Percentiles rank a stretch among this genome's conserved stretches.
phyloP scores from a whole-genome alignment of 306 rosid species.

The Phaseolus lunatus region DNA sequence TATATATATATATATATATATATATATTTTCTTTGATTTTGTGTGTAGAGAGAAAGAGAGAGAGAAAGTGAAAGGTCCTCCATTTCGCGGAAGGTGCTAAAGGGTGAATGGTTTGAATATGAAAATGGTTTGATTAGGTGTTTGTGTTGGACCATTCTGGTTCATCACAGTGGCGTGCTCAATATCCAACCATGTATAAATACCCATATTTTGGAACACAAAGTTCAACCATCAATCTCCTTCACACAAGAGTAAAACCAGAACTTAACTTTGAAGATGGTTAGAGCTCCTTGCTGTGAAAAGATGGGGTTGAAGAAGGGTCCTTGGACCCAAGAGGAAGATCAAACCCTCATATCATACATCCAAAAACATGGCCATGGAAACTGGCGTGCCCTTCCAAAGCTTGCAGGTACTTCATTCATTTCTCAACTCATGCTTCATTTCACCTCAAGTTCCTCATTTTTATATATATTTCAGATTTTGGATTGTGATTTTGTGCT shows the following conservation, averaged over 20 bases:
- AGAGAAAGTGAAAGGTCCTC: background rate
- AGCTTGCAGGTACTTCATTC: conserved; percentile 65
- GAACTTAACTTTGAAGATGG: conserved; percentile 53
- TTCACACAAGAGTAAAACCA: background rate
- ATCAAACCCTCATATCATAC: conserved; percentile 60
- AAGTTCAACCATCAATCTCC: background rate
- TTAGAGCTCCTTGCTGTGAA: conserved; percentile 88
- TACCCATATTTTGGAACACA: conserved; percentile 9
- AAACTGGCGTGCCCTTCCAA: conserved; percentile 93
- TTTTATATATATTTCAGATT: too few species aligned
- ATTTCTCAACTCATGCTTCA: background rate
- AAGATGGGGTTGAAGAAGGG: conserved; percentile 84
- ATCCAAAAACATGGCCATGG: conserved; percentile 66
- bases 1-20: too few species aligned
- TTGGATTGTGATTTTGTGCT: background rate
- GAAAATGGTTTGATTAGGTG: background rate
- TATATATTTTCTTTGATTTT: too few species aligned
- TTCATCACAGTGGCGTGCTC: conserved; percentile 17
- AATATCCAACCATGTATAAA: conserved; percentile 41
- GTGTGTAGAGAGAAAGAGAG: background rate
- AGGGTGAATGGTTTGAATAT: conserved; percentile 13
- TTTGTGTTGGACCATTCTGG: conserved; percentile 43
- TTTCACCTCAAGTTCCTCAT: too few species aligned
- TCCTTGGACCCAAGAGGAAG: conserved; percentile 83
- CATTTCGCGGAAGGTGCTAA: conserved; percentile 45